Percentiles rank a stretch among this genome's conserved stretches.
phyloP scores from a whole-genome alignment of 345 rosid genomes.

The Eucalyptus tenuipes region DNA sequence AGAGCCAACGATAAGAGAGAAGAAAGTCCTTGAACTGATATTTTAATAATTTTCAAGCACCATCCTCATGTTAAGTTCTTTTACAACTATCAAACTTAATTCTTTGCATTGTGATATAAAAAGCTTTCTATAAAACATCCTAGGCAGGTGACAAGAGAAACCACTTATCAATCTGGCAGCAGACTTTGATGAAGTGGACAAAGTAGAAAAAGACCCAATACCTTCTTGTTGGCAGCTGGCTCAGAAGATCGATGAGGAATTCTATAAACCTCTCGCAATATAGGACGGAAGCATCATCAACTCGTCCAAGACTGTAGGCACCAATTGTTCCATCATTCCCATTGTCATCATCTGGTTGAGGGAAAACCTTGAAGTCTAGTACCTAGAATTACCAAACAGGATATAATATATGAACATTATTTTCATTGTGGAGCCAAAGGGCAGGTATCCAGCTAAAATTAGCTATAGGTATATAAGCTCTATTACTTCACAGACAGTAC shows the following conservation, averaged over 20 bases:
- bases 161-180: background rate
- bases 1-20: background rate
- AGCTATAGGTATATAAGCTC: background rate
- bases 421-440: background rate
- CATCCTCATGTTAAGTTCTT: background rate
- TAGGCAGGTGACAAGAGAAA: background rate
- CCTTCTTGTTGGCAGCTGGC: constrained; percentile 99
- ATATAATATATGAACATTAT: background rate
- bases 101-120: background rate
- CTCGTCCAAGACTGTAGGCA: constrained; percentile 18
- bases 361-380: constrained; percentile 61
- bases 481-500: constrained; percentile 10
- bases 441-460: background rate
- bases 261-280: constrained; percentile 98
- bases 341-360: constrained; percentile 1
- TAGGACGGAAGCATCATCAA: constrained; percentile 68
- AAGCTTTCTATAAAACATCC: background rate
- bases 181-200: background rate
- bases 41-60: background rate
- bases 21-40: background rate
- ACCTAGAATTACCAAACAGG: constrained; percentile 23
- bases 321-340: constrained; percentile 24
- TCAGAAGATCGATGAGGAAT: constrained; percentile 89
- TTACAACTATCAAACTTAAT: background rate
- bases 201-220: constrained; percentile 4